phyloP scores from a whole-genome alignment of 75 land plant species.

The Pinus albicaulis region DNA sequence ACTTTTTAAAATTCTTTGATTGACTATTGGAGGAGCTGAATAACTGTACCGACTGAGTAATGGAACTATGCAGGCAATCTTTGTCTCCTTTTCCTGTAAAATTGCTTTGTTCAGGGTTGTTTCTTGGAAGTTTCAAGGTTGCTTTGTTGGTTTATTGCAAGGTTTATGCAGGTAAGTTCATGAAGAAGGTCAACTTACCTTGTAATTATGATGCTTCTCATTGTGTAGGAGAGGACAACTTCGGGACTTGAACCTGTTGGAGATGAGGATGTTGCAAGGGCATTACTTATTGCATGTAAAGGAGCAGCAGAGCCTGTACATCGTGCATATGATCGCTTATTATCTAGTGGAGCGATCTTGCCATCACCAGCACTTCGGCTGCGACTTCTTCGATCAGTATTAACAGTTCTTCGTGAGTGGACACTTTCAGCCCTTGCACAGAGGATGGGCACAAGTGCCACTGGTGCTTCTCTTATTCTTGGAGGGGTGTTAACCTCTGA shows the following conservation, averaged over 20 bases:
- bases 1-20: too few relatives aligned
- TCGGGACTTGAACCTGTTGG: slow-evolving; percentile 77
- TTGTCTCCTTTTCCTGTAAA: too few relatives aligned
- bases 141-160: too few relatives aligned
- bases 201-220: too few relatives aligned
- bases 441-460: slow-evolving; percentile 59
- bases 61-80: too few relatives aligned
- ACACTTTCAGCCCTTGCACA: slow-evolving; percentile 51
- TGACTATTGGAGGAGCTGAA: too few relatives aligned
- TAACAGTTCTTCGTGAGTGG: slow-evolving; percentile 95
- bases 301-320: slow-evolving; percentile 68
- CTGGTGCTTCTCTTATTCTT: slow-evolving; percentile 51
- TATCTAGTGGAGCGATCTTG: slow-evolving; percentile 55
- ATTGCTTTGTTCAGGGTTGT: too few relatives aligned
- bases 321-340: too few relatives aligned
- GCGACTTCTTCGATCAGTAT: slow-evolving; percentile 84
- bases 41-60: too few relatives aligned
- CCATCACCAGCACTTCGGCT: slow-evolving; percentile 70
- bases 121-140: too few relatives aligned
- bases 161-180: too few relatives aligned
- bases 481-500: slow-evolving; percentile 45
- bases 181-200: too few relatives aligned
- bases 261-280: slow-evolving; percentile 94
- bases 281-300: slow-evolving; percentile 85
- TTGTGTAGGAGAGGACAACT: slow-evolving; percentile 57